Base-by-base conservation (phyloP, 2,329 filamentous ascomycete species). In the Diaporthe australafricana region DNA sequence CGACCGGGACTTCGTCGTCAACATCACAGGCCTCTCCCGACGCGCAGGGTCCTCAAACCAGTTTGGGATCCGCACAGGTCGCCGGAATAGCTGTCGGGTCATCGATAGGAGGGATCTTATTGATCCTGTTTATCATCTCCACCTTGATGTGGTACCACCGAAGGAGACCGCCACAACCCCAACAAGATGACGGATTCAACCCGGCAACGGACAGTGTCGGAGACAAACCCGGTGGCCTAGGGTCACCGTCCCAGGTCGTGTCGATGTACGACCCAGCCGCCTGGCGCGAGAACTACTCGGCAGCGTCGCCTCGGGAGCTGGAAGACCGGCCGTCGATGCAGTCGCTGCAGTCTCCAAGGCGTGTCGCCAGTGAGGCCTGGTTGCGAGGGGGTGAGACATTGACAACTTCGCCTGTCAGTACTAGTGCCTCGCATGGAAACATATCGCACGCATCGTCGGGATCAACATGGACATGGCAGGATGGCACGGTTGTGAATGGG, bases 101-200 rank as follows among this genome's bases (percentile, higher is more conserved):
- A 2, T 48, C 53, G 11, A 27, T 60, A 5, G 67, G 67, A 11
- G 67, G 42, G 4, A 60, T 70, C 17, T 22, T 70, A 17, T 27
- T 62, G 12, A 40, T 62, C 14, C 45, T 70, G 1, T 42, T 70
- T 30, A 38, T 70, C 8, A 70, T 70, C 17, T 70, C 67, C 12
- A 17, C 53, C 35, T 9, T 62, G 27, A 63, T 70, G 68, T 70
- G 68, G 68, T 70, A 70, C 22, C 63, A 63, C 6, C 52, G 57
- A 27, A 52, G 68, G 45, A 65, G 45, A n/a, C 56, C 12, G 25
- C 38, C 66, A 25, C 27, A 1, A 16, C 17, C 35, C 6, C 35
- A 57, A 11, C 1, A n/a, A 1, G 27, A 66, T 7, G 48, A 45
- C 7, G 27, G 32, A 25, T 70, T 70, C 47, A 70, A 55, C 32